A percentile compares a stretch with the other conserved stretches of the same genome.
Conservation (phyloP, 805 yeast genomes). For the Priceomyces medius region DNA sequence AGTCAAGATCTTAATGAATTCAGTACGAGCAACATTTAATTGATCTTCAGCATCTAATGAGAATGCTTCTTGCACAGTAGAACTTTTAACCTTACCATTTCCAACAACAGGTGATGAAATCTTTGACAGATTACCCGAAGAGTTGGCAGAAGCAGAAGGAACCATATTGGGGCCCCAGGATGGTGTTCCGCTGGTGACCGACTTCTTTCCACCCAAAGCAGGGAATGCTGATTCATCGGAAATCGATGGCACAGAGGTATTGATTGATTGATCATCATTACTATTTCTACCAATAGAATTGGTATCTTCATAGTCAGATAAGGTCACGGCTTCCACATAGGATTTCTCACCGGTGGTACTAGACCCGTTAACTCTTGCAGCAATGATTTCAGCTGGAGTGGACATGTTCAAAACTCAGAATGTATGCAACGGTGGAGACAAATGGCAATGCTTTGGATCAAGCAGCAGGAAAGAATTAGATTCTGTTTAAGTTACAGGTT, state of each 20-base stretch:
- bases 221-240: conserved; percentile 63
- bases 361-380: conserved; percentile 35
- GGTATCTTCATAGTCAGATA: conserved; percentile 17
- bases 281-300: conserved; percentile 10
- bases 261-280: conserved; percentile 5
- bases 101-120: conserved; percentile 17
- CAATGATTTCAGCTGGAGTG: conserved; percentile 50
- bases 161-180: conserved; percentile 43
- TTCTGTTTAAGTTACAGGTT: not conserved
- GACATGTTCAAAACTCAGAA: conserved; percentile 26
- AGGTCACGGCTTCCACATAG: not conserved
- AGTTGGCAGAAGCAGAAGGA: conserved; percentile 18
- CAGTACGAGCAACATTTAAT: conserved; percentile 58
- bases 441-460: conserved; percentile 19
- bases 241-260: conserved; percentile 37
- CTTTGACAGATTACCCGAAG: conserved; percentile 15
- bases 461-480: conserved; percentile 17
- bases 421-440: conserved; percentile 9
- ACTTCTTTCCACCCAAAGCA: conserved; percentile 51
- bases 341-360: conserved; percentile 7
- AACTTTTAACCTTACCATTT: conserved; percentile 43
- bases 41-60: conserved; percentile 71
- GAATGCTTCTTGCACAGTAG: conserved; percentile 75
- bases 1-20: conserved; percentile 64
- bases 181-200: conserved; percentile 25